Evolutionary conservation across 2,329 filamentous ascomycete genomes (phyloP).

Genomic region (Neonectria sp.): DNA sequence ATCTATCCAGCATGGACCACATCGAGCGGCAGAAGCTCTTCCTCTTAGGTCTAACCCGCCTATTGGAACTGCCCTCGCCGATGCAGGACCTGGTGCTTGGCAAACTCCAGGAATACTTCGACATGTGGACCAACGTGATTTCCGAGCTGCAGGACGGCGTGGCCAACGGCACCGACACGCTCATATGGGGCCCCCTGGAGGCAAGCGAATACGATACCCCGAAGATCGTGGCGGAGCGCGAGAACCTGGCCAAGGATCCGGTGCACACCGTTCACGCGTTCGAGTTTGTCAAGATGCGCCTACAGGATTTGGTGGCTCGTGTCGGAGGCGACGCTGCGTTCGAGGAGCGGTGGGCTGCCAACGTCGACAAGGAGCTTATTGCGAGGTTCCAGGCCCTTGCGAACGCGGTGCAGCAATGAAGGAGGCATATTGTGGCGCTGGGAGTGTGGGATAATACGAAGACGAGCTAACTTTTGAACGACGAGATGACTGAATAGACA

Average conservation of each 20-base stretch:
- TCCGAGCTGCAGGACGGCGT: constrained; percentile 75
- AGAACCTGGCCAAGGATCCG: constrained; percentile 72
- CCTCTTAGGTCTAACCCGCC: constrained; percentile 78
- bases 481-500: constrained; percentile 38
- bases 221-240: constrained; percentile 67
- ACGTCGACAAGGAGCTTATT: constrained; percentile 82
- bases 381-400: constrained; percentile 67
- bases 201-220: constrained; percentile 69
- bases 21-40: constrained; percentile 79
- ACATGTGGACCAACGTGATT: constrained; percentile 81
- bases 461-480: constrained; percentile 33
- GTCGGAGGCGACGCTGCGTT: constrained; percentile 78
- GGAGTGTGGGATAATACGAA: constrained; percentile 13
- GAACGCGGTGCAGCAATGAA: constrained; percentile 36
- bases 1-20: constrained; percentile 78
- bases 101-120: constrained; percentile 80
- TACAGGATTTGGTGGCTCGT: constrained; percentile 71
- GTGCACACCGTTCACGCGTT: constrained; percentile 77
- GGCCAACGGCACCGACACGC: constrained; percentile 65
- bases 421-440: constrained; percentile 11
- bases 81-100: constrained; percentile 71
- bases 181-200: constrained; percentile 63
- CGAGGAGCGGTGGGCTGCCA: constrained; percentile 77
- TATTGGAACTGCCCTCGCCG: constrained; percentile 75
- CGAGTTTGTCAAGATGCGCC: constrained; percentile 73